Evolutionary conservation across 192 early-diverging fungal genomes (phyloP), one percentile per base, ranked within the genome.

Genomic region (Podila epigama): DNA sequence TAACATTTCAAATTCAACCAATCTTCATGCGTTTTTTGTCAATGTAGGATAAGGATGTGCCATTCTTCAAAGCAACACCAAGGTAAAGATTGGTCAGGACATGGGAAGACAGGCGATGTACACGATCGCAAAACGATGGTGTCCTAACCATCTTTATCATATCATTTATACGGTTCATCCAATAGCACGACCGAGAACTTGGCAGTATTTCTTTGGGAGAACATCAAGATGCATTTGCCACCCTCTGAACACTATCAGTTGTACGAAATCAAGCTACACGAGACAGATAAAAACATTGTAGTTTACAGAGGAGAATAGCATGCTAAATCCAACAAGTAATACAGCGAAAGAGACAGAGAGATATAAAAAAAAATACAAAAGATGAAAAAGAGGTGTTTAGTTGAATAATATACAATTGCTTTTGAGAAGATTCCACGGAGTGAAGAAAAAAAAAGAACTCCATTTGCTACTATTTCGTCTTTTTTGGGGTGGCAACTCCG

Each of bases 141-240:
- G n/a, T n/a, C n/a, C n/a, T 57, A 15, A 4, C 15, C 10, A 3
- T 31, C 35, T 33, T 22, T 16, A 2, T 3, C 31, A 29, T 15
- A 25, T 29, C 7, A 66, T 52, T 55, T 39, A 52, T 18, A 25
- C 27, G 13, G 18, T 53, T n/a, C n/a, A n/a, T n/a, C n/a, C n/a
- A 18, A 42, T 70, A 94, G 94, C 75, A 97, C 96, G 11, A 91
- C 92, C 13, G 96, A 97, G 79, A 96, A 95, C 79, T 81, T 97
- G 33, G 94, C 94, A 0, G 85, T 94, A 8, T 96, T 89, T 81
- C 89, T 94, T 35, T 97, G 94, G 94, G 75, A 85, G 42, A 78
- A 81, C 60, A 75, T 92, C 42, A 44, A 68, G 29, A 37, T 44
- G 22, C 54, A 78, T 22, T 44, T 85, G 11, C 75, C 80, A 31